Base-by-base conservation (phyloP, 192 early-diverging fungal genomes). In the Globomyces pollinis-pini region DNA sequence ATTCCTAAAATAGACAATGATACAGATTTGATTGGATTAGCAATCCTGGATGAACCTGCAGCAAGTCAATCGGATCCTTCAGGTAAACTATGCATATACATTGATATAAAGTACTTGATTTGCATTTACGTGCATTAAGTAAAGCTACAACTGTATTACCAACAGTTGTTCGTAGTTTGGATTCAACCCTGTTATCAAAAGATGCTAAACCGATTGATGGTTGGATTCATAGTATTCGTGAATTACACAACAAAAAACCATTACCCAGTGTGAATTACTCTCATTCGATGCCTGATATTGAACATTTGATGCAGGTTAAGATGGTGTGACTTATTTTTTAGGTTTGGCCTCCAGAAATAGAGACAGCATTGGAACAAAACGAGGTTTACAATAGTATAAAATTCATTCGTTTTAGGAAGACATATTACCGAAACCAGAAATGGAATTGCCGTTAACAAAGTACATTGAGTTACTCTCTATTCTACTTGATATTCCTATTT, bases 291-390 rank as follows among this genome's bases (percentile, higher is more conserved):
- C 80, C 80, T 7, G 79, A 83, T 51, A 67, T 83, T 20, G 80
- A 83, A 51, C 71, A 74, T 12, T 52, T 83, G 36, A 83, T 83
- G 80, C 80, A 83, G 62, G n/a, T n/a, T n/a, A n/a, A n/a, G n/a
- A n/a, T n/a, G n/a, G n/a, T n/a, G n/a, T n/a, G n/a, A n/a, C n/a
- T n/a, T n/a, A n/a, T n/a, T n/a, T n/a, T n/a, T n/a, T n/a, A n/a
- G n/a, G 73, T 70, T 12, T 83, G 80, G 80, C 68, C 70, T 21
- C 33, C 55, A n/a, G 75, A 83, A 53, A 57, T 83, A 28, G 80
- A 83, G 59, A 62, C 73, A 34, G 72, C 44, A 1, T 57, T 81
- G 24, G 44, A 34, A 13, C 55, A 70, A 32, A 72, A 80, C 42
- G 59, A 53, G 15, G 57, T 68, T n/a, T n/a, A n/a, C n/a, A n/a